These are phyloP conservation scores for Kluyveromyces marxianus DNA, from an alignment of 1,139 yeast genomes.

Conservation along the genomic window DNA sequence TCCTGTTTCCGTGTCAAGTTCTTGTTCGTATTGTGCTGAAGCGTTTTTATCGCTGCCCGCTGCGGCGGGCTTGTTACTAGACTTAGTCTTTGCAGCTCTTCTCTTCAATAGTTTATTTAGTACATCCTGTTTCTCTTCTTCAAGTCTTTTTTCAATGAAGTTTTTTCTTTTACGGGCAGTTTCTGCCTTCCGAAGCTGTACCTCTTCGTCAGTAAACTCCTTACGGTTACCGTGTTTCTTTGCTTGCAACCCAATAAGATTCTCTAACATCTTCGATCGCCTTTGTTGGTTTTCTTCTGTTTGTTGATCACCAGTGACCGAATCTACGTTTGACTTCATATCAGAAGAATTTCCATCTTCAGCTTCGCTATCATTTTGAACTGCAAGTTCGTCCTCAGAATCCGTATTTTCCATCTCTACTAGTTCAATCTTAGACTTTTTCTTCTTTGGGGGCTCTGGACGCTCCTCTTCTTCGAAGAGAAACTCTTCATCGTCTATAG, in stretches of 20 bases:
- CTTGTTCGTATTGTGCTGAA: slow-evolving; percentile 32
- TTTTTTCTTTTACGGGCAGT: slow-evolving; percentile 84
- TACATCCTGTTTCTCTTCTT: slow-evolving; percentile 89
- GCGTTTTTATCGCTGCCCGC: slow-evolving; percentile 18
- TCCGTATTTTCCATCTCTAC: slow-evolving; percentile 7
- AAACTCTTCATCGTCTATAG: slow-evolving; percentile 4
- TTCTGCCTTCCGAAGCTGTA: slow-evolving; percentile 75
- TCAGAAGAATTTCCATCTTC: slow-evolving; percentile 10
- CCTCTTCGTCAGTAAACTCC: slow-evolving; percentile 73
- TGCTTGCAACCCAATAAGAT: slow-evolving; percentile 23
- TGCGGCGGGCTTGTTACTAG: background rate
- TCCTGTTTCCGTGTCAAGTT: slow-evolving; percentile 27
- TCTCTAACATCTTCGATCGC: slow-evolving; percentile 24
- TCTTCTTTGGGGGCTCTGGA: slow-evolving; percentile 13
- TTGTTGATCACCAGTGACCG: background rate
- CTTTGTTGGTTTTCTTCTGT: slow-evolving; percentile 1
- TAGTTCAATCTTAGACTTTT: slow-evolving; percentile 27
- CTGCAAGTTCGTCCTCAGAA: too few species aligned
- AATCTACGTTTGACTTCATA: background rate
- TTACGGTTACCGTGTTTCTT: slow-evolving; percentile 8
- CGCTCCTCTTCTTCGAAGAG: slow-evolving; percentile 2
- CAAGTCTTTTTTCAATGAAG: slow-evolving; percentile 71
- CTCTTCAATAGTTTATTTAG: slow-evolving; percentile 77
- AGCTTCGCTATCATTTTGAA: slow-evolving; percentile 7
- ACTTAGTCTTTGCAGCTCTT: slow-evolving; percentile 62